Percentiles rank a stretch among this genome's conserved stretches.
phyloP scores from a whole-genome alignment of 768 basidiomycete genomes.

The Rubroboletus satanas region DNA sequence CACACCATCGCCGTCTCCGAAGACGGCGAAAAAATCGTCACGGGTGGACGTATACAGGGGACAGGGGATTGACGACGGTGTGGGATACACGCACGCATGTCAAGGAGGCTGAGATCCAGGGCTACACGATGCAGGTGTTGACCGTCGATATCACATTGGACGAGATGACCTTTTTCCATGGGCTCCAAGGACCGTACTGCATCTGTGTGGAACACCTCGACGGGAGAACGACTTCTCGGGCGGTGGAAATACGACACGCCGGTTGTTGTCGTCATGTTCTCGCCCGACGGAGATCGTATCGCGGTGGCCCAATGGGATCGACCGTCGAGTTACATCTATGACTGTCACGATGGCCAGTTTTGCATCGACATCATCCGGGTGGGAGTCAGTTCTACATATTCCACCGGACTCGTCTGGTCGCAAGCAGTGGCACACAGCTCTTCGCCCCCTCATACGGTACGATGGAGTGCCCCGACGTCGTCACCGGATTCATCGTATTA shows the following conservation, averaged over 20 bases:
- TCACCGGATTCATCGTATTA: not conserved
- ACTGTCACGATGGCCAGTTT: not conserved
- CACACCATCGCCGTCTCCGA: not conserved
- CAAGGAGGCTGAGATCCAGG: not conserved
- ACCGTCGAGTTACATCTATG: not conserved
- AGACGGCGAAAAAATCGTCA: not conserved
- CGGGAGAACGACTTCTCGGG: not conserved
- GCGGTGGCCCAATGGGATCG: not conserved
- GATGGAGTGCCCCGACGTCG: not conserved
- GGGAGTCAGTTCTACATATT: not conserved
- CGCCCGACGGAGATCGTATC: not conserved
- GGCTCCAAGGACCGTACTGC: not conserved
- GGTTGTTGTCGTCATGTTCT: not conserved
- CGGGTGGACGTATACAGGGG: not conserved
- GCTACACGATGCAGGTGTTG: not conserved
- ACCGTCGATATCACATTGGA: not conserved
- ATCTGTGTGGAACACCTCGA: not conserved
- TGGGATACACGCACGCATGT: not conserved
- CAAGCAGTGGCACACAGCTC: not conserved
- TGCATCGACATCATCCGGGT: not conserved
- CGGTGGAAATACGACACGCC: not conserved
- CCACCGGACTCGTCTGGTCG: not conserved
- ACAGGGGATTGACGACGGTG: not conserved
- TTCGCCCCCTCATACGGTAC: not conserved
- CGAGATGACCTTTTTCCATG: not conserved